Evolutionary conservation across 164 flowering plant species (phyloP), one percentile per base, ranked within the genome.

Genomic region (Piper betle): DNA sequence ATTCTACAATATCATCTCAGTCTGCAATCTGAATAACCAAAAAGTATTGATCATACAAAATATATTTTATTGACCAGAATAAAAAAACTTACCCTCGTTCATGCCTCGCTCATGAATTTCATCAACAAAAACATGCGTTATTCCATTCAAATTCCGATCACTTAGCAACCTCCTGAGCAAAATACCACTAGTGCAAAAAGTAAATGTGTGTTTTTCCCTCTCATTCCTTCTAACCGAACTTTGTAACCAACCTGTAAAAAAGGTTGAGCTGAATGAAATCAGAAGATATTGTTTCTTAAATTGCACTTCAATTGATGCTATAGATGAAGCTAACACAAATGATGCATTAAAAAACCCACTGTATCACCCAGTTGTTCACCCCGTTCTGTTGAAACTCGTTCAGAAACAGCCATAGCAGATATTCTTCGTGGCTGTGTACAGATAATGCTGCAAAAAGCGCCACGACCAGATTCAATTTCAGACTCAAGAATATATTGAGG

Each of bases 61-160:
- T 9, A 48, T 17, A 16, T 53, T 16, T 13, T 53, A 25, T 25
- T 25, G 2, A 0, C 33, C n/a, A 33, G 9, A 9, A 4, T 8
- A 1, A 55, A 37, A 46, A 43, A 5, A 0, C 18, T 46, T 64
- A 94, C 99, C 99, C 86, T 94, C 99, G 71, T 91, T 94, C 97
- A 91, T 94, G 69, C 99, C 99, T 53, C 99, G 80, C 79, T 94
- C 99, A 72, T 94, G 99, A 74, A 94, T 94, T 78, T 94, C 99
- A 85, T 94, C 99, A 56, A 94, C 97, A 71, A 94, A 94, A 63
- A 94, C 99, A 87, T 94, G 99, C 48, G 96, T 94, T 69, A 91
- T 64, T 59, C 99, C 99, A 77, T 79, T 70, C 69, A 94, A 77
- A 69, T 94, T 90, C 41, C 85, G 88, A 66, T 94, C 97, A 76